Base-by-base conservation (phyloP, 108 stramenopile genomes). In the Nannochloropsis oceanica region DNA sequence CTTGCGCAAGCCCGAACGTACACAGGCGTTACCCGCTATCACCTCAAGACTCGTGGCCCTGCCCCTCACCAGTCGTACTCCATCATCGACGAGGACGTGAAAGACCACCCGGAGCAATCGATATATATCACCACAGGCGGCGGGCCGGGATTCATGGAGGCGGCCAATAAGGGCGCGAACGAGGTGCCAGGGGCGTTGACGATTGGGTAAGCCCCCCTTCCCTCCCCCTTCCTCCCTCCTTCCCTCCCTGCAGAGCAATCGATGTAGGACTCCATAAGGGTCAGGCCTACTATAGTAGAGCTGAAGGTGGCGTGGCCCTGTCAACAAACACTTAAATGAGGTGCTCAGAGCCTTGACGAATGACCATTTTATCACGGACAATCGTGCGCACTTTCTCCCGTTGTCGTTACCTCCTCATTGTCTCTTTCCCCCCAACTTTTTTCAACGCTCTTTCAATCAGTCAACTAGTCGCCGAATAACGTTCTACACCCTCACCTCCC, bases 91-190 rank as follows among this genome's bases (percentile, higher is more conserved):
- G 59, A 73, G 8, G 59, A 73, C 59, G 59, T 73, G 0, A 0
- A 44, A 22, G 22, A 46, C 82, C 86, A 84, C 11, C 79, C 34
- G 84, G 80, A 89, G 84, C 87, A 89, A 86, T 20, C 34, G 84
- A 42, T 89, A 14, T 83, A 84, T 27, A 89, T 91, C 42, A 84
- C 83, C 22, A 91, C 91, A 14, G 91, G 91, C 7, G 91, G 91
- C 8, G 91, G 91, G 0, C 91, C 91, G 0, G 91, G 91, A 2
- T 88, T 91, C 89, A 91, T 91, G 91, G 91, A 91, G 84, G 91
- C 91, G 18, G 90, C 91, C 13, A 91, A 91, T 83, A 85, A 82
- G 86, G 91, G 91, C 10, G 91, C 90, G 8, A 86, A 83, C 44
- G n/a, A 59, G 9, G 91, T 91, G 26, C 26, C 27, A 42, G 87